phyloP scores from a whole-genome alignment of 2,329 filamentous ascomycete species.

The Aspergillus felis region DNA sequence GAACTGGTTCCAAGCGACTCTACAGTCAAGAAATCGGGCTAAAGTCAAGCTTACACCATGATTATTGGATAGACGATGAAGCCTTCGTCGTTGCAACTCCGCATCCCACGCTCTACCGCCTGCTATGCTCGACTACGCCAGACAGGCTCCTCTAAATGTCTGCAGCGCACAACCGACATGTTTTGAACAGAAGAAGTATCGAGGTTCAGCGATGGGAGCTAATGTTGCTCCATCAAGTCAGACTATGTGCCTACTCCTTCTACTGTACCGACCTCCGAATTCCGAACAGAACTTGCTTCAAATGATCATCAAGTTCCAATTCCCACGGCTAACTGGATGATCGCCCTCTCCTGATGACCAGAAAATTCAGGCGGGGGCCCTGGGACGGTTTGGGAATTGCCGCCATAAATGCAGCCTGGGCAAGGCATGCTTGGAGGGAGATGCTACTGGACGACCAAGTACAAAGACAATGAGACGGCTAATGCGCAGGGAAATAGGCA shows the following conservation, averaged over 20 bases:
- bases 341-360: slow-evolving; percentile 5
- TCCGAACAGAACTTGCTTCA: background rate
- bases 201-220: background rate
- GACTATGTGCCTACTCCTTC: background rate
- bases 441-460: slow-evolving; percentile 21
- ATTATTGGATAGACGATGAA: no score
- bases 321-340: background rate
- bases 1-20: no score
- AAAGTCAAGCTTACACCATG: no score
- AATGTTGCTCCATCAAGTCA: background rate
- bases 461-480: slow-evolving; percentile 11
- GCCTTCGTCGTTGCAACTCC: no score
- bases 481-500: slow-evolving; percentile 10
- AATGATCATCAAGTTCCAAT: background rate
- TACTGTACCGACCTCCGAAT: background rate
- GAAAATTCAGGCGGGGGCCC: slow-evolving; percentile 8
- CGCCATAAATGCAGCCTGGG: slow-evolving; percentile 17
- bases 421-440: slow-evolving; percentile 17
- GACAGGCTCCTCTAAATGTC: background rate
- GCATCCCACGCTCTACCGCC: no score
- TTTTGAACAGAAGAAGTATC: background rate
- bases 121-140: no score
- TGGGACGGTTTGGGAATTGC: slow-evolving; percentile 11
- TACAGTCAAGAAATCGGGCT: no score
- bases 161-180: background rate